phyloP scores from a whole-genome alignment of 2,329 filamentous ascomycete genomes.

The Elsinoe ampelina region DNA sequence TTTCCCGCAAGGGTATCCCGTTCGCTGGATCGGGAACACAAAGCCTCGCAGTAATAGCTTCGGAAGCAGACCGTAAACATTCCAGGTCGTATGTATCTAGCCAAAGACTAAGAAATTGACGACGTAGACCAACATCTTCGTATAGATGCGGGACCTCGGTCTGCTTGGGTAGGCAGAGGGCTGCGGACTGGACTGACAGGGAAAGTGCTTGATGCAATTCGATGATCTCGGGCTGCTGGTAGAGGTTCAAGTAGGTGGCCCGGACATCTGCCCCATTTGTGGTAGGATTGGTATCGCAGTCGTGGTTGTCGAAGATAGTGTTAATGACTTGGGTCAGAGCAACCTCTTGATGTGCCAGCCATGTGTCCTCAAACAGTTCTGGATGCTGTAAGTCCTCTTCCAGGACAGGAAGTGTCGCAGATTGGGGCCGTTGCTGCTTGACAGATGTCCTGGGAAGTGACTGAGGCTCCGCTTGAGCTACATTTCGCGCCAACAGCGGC shows the following conservation, averaged over 20 bases:
- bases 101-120: constrained; percentile 50
- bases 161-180: constrained; percentile 47
- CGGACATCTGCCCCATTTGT: constrained; percentile 27
- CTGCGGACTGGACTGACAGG: constrained; percentile 49
- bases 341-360: constrained; percentile 53
- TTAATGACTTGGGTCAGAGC: constrained; percentile 53
- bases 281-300: constrained; percentile 19
- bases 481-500: no score
- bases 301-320: constrained; percentile 40
- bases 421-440: background rate
- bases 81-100: constrained; percentile 47
- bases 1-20: background rate
- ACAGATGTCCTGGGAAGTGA: background rate
- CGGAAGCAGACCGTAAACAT: constrained; percentile 44
- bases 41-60: constrained; percentile 51
- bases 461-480: background rate
- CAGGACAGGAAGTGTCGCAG: constrained; percentile 35
- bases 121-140: constrained; percentile 49
- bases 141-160: constrained; percentile 38
- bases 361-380: constrained; percentile 54
- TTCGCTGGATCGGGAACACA: constrained; percentile 12
- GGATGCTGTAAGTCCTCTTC: constrained; percentile 45
- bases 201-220: constrained; percentile 48
- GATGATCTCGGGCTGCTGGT: constrained; percentile 44
- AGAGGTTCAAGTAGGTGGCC: constrained; percentile 42